A percentile compares a stretch with the other conserved stretches of the same genome.
Conservation (phyloP, 805 yeast genomes). For the Zygotorulaspora sp. region DNA sequence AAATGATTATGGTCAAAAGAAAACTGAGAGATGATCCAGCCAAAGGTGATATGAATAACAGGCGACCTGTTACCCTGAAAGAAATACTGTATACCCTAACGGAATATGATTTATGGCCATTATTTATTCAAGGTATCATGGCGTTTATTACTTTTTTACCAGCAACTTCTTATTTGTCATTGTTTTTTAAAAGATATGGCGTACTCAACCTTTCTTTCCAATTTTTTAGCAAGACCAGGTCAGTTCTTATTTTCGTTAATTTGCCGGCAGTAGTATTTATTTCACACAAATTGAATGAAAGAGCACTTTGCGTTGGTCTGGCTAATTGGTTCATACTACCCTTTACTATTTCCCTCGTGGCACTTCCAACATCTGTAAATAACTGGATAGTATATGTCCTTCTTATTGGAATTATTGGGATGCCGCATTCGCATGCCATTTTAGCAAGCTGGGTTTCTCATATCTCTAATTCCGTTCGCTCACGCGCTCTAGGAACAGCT, state of each 20-base stretch:
- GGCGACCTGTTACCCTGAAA: too few species aligned
- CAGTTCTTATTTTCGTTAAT: slow-evolving; percentile 32
- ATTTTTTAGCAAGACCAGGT: slow-evolving; percentile 48
- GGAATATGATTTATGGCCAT: slow-evolving; percentile 57
- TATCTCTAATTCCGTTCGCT: slow-evolving; percentile 54
- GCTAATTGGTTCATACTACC: slow-evolving; percentile 36
- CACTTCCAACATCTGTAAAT: slow-evolving; percentile 27
- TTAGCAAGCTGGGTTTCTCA: slow-evolving; percentile 56
- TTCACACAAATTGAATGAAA: slow-evolving; percentile 35
- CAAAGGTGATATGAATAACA: too few species aligned
- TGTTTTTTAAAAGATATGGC: slow-evolving; percentile 45
- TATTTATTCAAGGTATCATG: slow-evolving; percentile 45
- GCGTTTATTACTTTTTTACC: slow-evolving; percentile 37
- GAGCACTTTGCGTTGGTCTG: slow-evolving; percentile 22
- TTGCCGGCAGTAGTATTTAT: slow-evolving; percentile 33
- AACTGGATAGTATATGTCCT: slow-evolving; percentile 39
- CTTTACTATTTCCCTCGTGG: slow-evolving; percentile 27
- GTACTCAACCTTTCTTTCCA: slow-evolving; percentile 46
- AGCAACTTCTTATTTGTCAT: slow-evolving; percentile 41
- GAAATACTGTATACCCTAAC: too few species aligned
- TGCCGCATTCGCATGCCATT: slow-evolving; percentile 47
- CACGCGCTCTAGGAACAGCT: slow-evolving; percentile 59
- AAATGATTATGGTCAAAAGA: too few species aligned
- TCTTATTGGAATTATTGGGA: slow-evolving; percentile 34
- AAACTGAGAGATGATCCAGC: too few species aligned